Evolutionary conservation across 2,329 filamentous ascomycete genomes (phyloP), one percentile per base, ranked within the genome.

Genomic region (Fusarium aywerte): DNA sequence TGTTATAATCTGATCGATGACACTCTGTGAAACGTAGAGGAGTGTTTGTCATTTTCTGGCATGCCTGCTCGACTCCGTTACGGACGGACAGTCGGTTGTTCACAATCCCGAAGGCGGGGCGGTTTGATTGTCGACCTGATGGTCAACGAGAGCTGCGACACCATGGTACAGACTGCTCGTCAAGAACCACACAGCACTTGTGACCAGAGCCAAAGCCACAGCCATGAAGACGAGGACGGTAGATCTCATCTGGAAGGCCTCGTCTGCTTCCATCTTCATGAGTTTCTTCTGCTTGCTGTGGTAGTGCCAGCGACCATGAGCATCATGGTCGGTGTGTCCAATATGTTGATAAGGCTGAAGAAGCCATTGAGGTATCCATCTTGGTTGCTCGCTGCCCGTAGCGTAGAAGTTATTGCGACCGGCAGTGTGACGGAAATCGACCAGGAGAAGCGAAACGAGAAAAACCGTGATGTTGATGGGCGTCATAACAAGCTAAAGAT

Each of bases 391-490:
- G 45, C 75, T 68, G 69, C 76, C 64, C 70, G 80, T 44, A 12
- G 38, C 49, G 25, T 68, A 77, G 53, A 72, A 75, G 60, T 77
- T 77, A 51, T 78, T 79, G 76, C 88, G 81, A 76, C 82, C 73
- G 72, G 81, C 72, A 71, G 86, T 78, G 83, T 87, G 80, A 58
- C 82, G 82, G 49, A 83, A 79, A 78, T 91, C 89, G 40, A 91
- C 83, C 50, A 90, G 76, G 73, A 84, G 82, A 43, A 92, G 84
- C 3, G 89, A 91, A 66, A 91, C 43, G 39, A 92, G 75, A 77
- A 91, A 91, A 21, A 87, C 85, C 49, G 87, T 80, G 74, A 91
- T 86, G 66, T 87, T 82, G 63, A 91, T 68, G 9, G 90, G 89
- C 0, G 88, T 89, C 77, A 90, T 81, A 68, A 91, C 68, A 20